Base-by-base conservation (phyloP, 345 rosid species). In the Gossypium herbaceum region DNA sequence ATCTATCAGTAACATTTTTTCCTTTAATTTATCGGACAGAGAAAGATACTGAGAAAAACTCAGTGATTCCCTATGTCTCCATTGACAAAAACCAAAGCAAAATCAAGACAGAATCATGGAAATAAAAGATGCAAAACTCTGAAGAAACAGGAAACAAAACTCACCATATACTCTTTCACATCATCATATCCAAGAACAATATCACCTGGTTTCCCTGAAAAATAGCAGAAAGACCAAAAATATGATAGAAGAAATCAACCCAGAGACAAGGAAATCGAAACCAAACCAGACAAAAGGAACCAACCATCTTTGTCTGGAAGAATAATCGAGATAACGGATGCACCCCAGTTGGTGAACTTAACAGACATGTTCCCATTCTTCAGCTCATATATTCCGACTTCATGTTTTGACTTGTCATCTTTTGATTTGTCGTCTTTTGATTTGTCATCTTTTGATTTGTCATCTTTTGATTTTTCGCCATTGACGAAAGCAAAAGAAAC, bases 281-380 rank as follows among this genome's bases (percentile, higher is more conserved):
- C 4, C 66, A 61, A 12, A 29, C 9, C 19, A 20, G 25, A 17
- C n/a, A 65, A 20, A 2, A 16, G 12, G 70, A 43, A 52, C 50
- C 19, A 59, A 95, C 99, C 98, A 68, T 88, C 17, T 86, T 83
- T 95, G 82, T 93, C 98, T 2, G 98, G 98, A 63, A 93, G 83
- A 78, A 82, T 54, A 22, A 95, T 71, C 59, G 97, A 95, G 70
- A 91, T 82, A 43, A 91, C 62, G 54, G 84, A 89, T 71, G 99
- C 99, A 64, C 98, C 97, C 88, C 91, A 91, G 71, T 93, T 93
- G 76, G 98, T 91, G 48, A 95, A 72, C 56, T 88, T 90, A 64
- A 89, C 61, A 20, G 89, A 81, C 41, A 91, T 19, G 60, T 91
- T 84, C 25, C 97, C 99, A 51, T 82, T 88, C 83, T 89, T 90